Percentiles rank a stretch among this genome's conserved stretches.
phyloP scores from a whole-genome alignment of 306 rosid genomes.

The Styphnolobium japonicum region DNA sequence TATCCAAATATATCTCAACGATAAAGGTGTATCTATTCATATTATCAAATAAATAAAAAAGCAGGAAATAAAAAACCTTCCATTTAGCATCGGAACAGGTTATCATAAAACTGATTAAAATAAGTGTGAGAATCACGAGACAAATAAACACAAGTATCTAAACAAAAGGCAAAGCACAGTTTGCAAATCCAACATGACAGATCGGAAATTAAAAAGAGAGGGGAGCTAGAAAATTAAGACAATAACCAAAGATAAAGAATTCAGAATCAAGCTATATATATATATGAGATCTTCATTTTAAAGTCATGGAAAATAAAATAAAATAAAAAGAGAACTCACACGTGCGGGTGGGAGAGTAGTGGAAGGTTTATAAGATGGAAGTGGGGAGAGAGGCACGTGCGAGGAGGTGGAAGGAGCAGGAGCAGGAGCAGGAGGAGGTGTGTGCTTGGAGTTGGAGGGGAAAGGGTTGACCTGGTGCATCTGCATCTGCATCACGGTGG shows the following conservation, averaged over 20 bases:
- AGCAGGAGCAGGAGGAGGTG: not conserved
- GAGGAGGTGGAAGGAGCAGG: slow-evolving; percentile 34
- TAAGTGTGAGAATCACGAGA: slow-evolving; percentile 18
- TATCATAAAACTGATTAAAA: not conserved
- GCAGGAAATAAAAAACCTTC: not conserved
- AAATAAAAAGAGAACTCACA: slow-evolving; percentile 45
- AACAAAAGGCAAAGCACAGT: not conserved
- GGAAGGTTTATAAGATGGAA: not conserved
- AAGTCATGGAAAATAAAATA: not conserved
- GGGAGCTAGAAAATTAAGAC: not conserved
- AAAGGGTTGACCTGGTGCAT: slow-evolving; percentile 17
- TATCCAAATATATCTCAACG: not conserved
- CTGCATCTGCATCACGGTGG: slow-evolving; percentile 16
- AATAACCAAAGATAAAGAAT: not conserved
- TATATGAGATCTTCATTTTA: not conserved
- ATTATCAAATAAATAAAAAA: not conserved
- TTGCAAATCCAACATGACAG: not conserved
- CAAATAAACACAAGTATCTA: not conserved
- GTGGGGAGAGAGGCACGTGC: slow-evolving; percentile 42
- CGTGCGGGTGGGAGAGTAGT: slow-evolving; percentile 41
- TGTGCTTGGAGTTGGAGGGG: not conserved
- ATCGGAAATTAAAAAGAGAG: too few relatives aligned
- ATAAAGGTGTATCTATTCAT: not conserved
- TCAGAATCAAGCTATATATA: not conserved
- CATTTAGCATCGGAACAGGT: slow-evolving; percentile 4